Conservation (phyloP, 2,329 filamentous ascomycete species). For the Dactylellina leptospora region DNA sequence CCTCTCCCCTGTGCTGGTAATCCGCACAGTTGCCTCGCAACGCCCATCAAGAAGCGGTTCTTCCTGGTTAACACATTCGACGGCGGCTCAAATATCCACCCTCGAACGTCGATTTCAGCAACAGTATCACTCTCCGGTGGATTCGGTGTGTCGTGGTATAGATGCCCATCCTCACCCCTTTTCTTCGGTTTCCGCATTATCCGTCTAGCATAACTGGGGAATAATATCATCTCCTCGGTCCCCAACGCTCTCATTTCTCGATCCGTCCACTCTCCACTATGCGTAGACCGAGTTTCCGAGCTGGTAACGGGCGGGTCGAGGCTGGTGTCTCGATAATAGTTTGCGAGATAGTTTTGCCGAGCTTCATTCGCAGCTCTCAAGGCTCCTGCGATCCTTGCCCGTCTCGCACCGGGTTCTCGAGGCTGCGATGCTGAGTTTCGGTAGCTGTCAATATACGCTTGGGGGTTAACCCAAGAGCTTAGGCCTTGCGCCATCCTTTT, state of each 20-base stretch:
- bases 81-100: constrained; percentile 92
- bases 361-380: constrained; percentile 76
- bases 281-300: constrained; percentile 66
- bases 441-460: constrained; percentile 40
- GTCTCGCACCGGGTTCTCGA: constrained; percentile 49
- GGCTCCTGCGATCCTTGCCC: constrained; percentile 64
- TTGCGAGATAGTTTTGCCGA: constrained; percentile 68
- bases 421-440: constrained; percentile 26
- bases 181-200: constrained; percentile 66
- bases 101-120: constrained; percentile 91
- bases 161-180: constrained; percentile 58
- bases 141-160: constrained; percentile 58
- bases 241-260: constrained; percentile 81
- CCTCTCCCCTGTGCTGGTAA: constrained; percentile 73
- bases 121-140: constrained; percentile 67
- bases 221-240: constrained; percentile 91
- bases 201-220: constrained; percentile 87
- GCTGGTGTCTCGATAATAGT: constrained; percentile 64
- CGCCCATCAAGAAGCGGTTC: constrained; percentile 83
- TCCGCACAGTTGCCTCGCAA: constrained; percentile 87
- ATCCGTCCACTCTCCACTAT: constrained; percentile 71
- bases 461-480: constrained; percentile 46
- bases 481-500: constrained; percentile 42
- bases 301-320: constrained; percentile 62
- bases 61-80: constrained; percentile 80